These are phyloP conservation scores for Suillus tomentosus DNA, from an alignment of 768 basidiomycete genomes.

Conservation along the genomic window DNA sequence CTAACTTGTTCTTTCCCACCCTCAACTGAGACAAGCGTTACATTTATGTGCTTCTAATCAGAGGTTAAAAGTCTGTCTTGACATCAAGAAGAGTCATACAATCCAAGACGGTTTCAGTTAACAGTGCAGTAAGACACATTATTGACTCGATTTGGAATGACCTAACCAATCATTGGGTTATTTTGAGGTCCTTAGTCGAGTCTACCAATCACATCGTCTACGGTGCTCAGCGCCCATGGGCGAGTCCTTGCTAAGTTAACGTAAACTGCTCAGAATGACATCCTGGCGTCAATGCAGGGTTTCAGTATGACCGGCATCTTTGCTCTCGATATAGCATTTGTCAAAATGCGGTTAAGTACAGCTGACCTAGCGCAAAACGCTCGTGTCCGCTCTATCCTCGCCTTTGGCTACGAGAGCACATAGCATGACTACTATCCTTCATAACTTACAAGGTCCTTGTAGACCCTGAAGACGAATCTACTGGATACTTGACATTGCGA, in stretches of 20 bases:
- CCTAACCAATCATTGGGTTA: neutral
- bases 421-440: neutral
- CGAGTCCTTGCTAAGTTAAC: neutral
- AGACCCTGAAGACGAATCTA: neutral
- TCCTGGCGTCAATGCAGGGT: slow-evolving; percentile 1
- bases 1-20: neutral
- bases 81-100: neutral
- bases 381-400: neutral
- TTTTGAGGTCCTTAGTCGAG: neutral
- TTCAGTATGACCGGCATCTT: neutral
- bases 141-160: neutral
- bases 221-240: neutral
- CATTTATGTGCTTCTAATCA: neutral
- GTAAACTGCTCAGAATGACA: neutral
- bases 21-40: neutral
- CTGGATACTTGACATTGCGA: neutral
- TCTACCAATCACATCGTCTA: neutral
- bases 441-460: neutral
- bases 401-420: neutral
- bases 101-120: neutral
- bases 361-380: neutral
- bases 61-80: neutral
- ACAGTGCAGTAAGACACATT: neutral
- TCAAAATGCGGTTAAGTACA: neutral
- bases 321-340: neutral